These are phyloP conservation scores for Ceratocystis alfenasii DNA, from an alignment of 2,329 filamentous ascomycete genomes.

Conservation along the genomic window DNA sequence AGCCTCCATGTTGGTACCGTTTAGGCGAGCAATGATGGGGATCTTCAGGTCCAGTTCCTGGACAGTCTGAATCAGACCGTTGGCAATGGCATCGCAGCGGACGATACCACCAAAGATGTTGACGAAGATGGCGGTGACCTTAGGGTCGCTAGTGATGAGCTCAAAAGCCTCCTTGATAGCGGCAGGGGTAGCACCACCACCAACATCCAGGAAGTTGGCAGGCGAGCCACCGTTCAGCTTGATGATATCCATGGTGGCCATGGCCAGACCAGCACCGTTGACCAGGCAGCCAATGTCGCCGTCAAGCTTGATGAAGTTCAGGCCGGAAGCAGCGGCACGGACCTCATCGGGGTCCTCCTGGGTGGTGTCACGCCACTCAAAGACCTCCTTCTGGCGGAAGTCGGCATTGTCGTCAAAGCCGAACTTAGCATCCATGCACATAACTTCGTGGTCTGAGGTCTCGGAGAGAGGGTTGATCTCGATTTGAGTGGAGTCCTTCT, in stretches of 20 bases:
- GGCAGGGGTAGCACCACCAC: constrained; percentile 89
- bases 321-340: constrained; percentile 80
- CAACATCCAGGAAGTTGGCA: constrained; percentile 98
- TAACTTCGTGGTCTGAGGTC: constrained; percentile 93
- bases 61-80: constrained; percentile 89
- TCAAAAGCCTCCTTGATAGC: constrained; percentile 97
- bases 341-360: constrained; percentile 98
- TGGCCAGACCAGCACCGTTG: constrained; percentile 96
- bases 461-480: constrained; percentile 99
- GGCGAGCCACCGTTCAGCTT: constrained; percentile 95
- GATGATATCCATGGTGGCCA: constrained; percentile 99
- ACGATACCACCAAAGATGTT: constrained; percentile 99
- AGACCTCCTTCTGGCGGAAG: constrained; percentile 94
- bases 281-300: constrained; percentile 98
- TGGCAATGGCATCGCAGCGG: constrained; percentile 91
- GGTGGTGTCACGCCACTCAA: constrained; percentile 81
- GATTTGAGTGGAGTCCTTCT: constrained; percentile 97
- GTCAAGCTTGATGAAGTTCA: constrained; percentile 99
- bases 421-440: constrained; percentile 99
- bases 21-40: constrained; percentile 90
- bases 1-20: constrained; percentile 96
- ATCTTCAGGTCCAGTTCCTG: constrained; percentile 91
- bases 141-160: constrained; percentile 95
- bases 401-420: constrained; percentile 98
- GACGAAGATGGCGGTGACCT: constrained; percentile 98